A percentile compares a stretch with the other conserved stretches of the same genome.
phyloP scores from a whole-genome alignment of 176 grass and related monocot species.

The Hyparrhenia diplandra region DNA sequence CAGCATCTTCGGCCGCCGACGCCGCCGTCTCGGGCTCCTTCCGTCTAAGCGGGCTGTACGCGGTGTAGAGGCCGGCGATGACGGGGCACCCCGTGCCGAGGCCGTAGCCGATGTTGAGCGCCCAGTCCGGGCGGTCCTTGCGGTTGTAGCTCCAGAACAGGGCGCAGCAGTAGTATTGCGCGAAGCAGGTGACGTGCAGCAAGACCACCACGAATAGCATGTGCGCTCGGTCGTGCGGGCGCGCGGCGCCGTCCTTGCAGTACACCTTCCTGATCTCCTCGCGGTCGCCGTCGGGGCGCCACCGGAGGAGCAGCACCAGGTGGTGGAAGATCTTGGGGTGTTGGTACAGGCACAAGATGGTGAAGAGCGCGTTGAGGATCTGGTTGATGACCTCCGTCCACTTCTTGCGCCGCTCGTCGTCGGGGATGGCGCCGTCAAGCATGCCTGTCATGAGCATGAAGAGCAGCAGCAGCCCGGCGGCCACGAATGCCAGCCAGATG shows the following conservation, averaged over 20 bases:
- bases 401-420: constrained; percentile 55
- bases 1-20: neutral
- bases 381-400: constrained; percentile 88
- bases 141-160: constrained; percentile 79
- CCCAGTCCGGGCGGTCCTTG: constrained; percentile 52
- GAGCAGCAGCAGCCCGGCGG: constrained; percentile 48
- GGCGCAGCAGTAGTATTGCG: constrained; percentile 73
- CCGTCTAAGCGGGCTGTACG: constrained; percentile 55
- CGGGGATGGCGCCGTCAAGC: constrained; percentile 58
- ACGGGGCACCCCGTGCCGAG: constrained; percentile 47
- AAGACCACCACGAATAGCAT: constrained; percentile 58
- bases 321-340: constrained; percentile 88
- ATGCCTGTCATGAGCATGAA: constrained; percentile 66
- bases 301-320: constrained; percentile 65
- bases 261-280: constrained; percentile 51
- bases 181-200: constrained; percentile 66
- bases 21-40: constrained; percentile 20
- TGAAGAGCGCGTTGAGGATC: constrained; percentile 96
- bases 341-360: constrained; percentile 95
- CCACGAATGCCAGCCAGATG: constrained; percentile 65
- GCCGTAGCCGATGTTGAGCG: constrained; percentile 68
- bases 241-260: constrained; percentile 52
- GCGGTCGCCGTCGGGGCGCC: constrained; percentile 49
- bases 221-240: constrained; percentile 52
- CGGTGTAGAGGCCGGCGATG: constrained; percentile 54